Base-by-base conservation (phyloP, 345 rosid genomes). In the Brassica nigra region DNA sequence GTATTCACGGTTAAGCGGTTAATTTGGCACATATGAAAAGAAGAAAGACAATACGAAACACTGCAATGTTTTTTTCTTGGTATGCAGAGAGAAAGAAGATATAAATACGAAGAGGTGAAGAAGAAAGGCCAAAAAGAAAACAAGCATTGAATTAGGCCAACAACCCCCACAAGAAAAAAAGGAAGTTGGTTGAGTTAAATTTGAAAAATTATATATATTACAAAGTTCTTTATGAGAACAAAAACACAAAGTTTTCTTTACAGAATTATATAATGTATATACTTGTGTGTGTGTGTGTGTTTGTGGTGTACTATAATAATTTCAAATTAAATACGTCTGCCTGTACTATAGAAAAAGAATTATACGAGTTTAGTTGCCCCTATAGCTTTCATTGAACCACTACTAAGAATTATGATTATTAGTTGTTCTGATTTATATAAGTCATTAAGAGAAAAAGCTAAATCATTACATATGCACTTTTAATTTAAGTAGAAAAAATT, bases 121-220 rank as follows among this genome's bases (percentile, higher is more conserved):
- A 70, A 69, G 79, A 74, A 39, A 75, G 11, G 71, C 57, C 62
- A 57, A 15, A 55, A 59, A 72, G 5, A 65, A 81, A 74, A 74
- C 77, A 64, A 74, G 91, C 92, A 90, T 86, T 91, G 87, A 91
- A 91, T 88, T 81, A 71, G 87, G 84, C 87, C 83, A 80, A 89
- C 88, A 91, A 89, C 88, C 90, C 90, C 87, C 86, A 80, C 85
- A 83, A 78, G 86, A 37, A 88, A 88, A 82, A 88, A 85, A 80
- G 71, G 70, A 79, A 81, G 86, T 86, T 81, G 79, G 81, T 82
- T 80, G 61, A 78, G 85, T 84, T 87, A 63, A 90, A 84, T 89
- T 79, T 83, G 58, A 81, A 84, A 85, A 66, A 28, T 0, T 29
- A 5, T 11, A 11, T 20, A 11, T 12, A 42, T 3, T 42, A 42